Evolutionary conservation across 129 eudicot species (phyloP), one percentile per base, ranked within the genome.

Genomic region (Apium graveolens): DNA sequence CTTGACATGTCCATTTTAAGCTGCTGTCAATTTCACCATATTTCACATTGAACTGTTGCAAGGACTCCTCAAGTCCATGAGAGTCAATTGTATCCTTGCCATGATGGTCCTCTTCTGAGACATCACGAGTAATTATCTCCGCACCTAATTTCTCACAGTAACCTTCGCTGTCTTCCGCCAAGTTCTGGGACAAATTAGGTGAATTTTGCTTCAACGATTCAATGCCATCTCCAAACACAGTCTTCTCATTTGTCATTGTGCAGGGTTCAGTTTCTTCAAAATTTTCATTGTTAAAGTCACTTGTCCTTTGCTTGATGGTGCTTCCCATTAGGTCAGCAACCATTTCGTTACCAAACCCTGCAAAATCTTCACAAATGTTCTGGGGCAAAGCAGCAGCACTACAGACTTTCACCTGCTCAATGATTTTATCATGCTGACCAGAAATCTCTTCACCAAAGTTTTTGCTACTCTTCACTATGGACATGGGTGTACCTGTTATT

Each of bases 401-500:
- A 60, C 68, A n/a, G 68, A 60, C 32, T n/a, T 60, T 26, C 1
- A 60, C 32, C 8, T 60, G 68, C 68, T 60, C 34, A 60, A 9
- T 60, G 32, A 26, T 24, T 29, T 60, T 60, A 66, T 66, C 72
- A 31, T 66, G 11, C 39, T 66, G 37, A 66, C 41, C 6, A 34
- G 32, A 60, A 60, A 60, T n/a, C 32, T 11, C 68, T 60, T 60
- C 6, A 60, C 16, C 32, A n/a, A 32, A 26, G 16, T 60, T 2
- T n/a, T 9, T 26, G 68, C 68, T 26, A 60, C 32, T 60, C 32
- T 60, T 60, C 68, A 60, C 68, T 0, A 60, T n/a, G 32, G 68
- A 60, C 68, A 60, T 60, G 32, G 68, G 68, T 10, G 68, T 60
- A n/a, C 68, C 68, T 60, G 68, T 60, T 11, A 60, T 60, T 60